Evolutionary conservation across 345 rosid genomes (phyloP), one percentile per base, ranked within the genome.

Genomic region (Isatis tinctoria): DNA sequence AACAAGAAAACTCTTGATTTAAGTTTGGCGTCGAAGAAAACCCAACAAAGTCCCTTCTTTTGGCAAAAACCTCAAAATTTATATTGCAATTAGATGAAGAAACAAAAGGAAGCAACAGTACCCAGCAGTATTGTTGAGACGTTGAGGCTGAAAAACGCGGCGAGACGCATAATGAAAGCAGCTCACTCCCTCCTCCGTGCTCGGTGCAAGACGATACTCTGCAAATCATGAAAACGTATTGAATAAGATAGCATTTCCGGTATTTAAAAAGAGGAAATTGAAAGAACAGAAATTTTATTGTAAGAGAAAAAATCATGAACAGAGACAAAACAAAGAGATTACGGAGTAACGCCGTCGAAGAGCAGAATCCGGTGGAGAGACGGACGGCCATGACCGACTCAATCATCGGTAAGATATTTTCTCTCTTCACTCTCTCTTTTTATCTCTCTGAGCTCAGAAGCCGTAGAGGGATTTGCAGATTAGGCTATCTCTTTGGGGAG

Each of bases 351-450:
- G 85, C 59, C 47, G 86, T 32, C 73, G 88, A 81, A 37, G 85
- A 82, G 75, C 76, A 79, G 79, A 84, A 80, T 65, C 75, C 88
- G 78, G 87, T 48, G 66, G 85, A 68, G 74, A 89, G 84, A 66
- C 97, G 92, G 13, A 82, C 81, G 74, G 90, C 90, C 83, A 87
- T 69, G 68, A 87, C 81, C 60, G 90, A 80, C 63, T 89, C 91
- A 59, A 79, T 85, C 87, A 84, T 89, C 88, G 27, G 62, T 37
- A 8, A 16, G 36, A 11, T 67, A 20, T 49, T 22, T 26, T 53
- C 26, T 27, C 59, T 26, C 52, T 16, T 30, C 22, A 28, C 67
- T 62, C 44, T 62, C 44, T 37, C 22, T 63, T 6, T 12, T 11
- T 30, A 3, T 33, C 13, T 63, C 37, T 74, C 78, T 58, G 53